Percentiles rank a stretch among this genome's conserved stretches.
Conservation (phyloP, 2,329 filamentous ascomycete genomes). For the Coniella lustricola region DNA sequence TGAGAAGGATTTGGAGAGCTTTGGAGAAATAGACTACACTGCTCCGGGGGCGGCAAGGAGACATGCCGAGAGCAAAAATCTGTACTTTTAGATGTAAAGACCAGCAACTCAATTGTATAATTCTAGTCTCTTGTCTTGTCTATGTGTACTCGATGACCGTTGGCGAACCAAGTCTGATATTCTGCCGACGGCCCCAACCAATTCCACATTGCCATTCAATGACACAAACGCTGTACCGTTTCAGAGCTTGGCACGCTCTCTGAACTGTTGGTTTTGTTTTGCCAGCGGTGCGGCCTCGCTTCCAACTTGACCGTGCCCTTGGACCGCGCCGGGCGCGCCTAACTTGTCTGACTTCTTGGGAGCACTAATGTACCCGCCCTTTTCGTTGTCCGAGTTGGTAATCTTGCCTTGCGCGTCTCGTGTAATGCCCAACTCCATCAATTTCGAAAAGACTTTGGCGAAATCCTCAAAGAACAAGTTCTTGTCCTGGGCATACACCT, state of each 20-base stretch:
- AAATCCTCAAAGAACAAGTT: slow-evolving; percentile 57
- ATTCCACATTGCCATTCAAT: no score
- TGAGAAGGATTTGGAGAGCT: slow-evolving; percentile 22
- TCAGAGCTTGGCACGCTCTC: slow-evolving; percentile 32
- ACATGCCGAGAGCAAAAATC: slow-evolving; percentile 9
- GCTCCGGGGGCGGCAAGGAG: slow-evolving; percentile 13
- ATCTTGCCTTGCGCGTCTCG: slow-evolving; percentile 46
- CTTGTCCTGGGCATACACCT: slow-evolving; percentile 53
- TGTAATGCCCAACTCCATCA: slow-evolving; percentile 53
- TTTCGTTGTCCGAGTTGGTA: slow-evolving; percentile 48
- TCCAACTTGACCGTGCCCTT: slow-evolving; percentile 23
- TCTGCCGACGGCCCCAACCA: not conserved
- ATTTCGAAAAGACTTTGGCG: slow-evolving; percentile 48
- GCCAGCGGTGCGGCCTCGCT: slow-evolving; percentile 34
- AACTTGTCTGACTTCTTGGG: slow-evolving; percentile 26
- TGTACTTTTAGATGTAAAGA: slow-evolving; percentile 7
- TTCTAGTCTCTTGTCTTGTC: not conserved
- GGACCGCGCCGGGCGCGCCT: slow-evolving; percentile 25
- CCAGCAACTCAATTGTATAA: no score
- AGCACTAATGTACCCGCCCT: slow-evolving; percentile 31
- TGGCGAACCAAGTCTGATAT: slow-evolving; percentile 5
- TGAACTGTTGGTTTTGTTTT: slow-evolving; percentile 29
- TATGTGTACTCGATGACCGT: no score
- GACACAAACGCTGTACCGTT: no score
- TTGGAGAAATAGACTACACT: slow-evolving; percentile 17